Conservation (phyloP, 225 moss, liverwort and hornwort genomes). For the Thuidium tamariscinum region DNA sequence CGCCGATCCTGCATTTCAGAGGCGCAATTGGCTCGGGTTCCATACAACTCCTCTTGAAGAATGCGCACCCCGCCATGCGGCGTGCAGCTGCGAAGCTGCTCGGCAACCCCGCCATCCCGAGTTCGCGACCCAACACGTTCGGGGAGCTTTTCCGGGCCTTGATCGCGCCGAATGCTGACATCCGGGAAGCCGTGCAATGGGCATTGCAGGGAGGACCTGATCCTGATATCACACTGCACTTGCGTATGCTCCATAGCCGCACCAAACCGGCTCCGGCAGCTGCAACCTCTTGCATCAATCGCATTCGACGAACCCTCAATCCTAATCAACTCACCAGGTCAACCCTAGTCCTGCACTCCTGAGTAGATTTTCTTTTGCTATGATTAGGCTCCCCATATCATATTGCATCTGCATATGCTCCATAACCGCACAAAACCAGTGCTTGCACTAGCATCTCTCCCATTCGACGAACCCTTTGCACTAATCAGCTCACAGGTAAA, state of each 20-base stretch:
- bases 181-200: constrained; percentile 55
- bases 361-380: neutral
- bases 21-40: constrained; percentile 45
- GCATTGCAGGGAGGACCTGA: constrained; percentile 39
- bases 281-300: constrained; percentile 33
- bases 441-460: constrained; percentile 17
- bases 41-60: constrained; percentile 60
- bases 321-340: constrained; percentile 6
- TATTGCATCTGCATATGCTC: constrained; percentile 50
- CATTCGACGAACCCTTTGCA: neutral
- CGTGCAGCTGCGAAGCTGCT: constrained; percentile 39
- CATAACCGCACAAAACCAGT: constrained; percentile 18
- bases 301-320: neutral
- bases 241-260: constrained; percentile 59
- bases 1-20: constrained; percentile 48
- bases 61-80: constrained; percentile 39
- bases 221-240: constrained; percentile 58
- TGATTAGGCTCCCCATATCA: constrained; percentile 16
- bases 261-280: constrained; percentile 12
- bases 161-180: constrained; percentile 35
- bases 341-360: neutral
- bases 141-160: constrained; percentile 66
- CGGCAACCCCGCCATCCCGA: constrained; percentile 52
- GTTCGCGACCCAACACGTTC: constrained; percentile 59
- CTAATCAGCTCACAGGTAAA: neutral